Conservation (phyloP, 208 protist species). For the Trypanosoma mega region DNA sequence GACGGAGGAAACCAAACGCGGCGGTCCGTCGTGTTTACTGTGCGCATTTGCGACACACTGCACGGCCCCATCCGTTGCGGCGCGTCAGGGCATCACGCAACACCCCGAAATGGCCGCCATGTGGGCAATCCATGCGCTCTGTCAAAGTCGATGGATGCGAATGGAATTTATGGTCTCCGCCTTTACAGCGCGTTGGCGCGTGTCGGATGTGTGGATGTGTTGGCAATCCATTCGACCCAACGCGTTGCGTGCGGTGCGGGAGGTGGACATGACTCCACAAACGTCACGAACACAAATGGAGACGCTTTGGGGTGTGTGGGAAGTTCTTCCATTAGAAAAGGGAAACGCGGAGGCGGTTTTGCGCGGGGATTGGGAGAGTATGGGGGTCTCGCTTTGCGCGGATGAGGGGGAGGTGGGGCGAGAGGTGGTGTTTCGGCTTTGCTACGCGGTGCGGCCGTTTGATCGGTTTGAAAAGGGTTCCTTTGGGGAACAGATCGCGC, state of each 20-base stretch:
- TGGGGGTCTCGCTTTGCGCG: slow-evolving; percentile 13
- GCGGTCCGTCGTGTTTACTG: slow-evolving; percentile 7
- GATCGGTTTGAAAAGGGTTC: slow-evolving; percentile 10
- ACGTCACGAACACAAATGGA: no score
- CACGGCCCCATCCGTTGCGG: slow-evolving; percentile 2
- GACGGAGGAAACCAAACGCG: background rate
- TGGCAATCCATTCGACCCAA: background rate
- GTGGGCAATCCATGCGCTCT: slow-evolving; percentile 11
- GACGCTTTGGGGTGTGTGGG: slow-evolving; percentile 16
- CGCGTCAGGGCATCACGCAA: background rate
- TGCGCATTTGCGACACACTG: slow-evolving; percentile 17
- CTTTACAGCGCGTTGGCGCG: slow-evolving; percentile 11
- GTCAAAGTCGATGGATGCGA: slow-evolving; percentile 14
- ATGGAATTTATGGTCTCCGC: slow-evolving; percentile 16
- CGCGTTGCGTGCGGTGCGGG: background rate
- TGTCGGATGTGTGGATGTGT: slow-evolving; percentile 14
- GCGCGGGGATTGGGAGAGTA: slow-evolving; percentile 4
- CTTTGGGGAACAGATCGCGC: background rate
- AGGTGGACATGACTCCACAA: no score
- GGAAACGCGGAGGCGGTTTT: slow-evolving; percentile 2
- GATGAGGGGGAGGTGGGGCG: background rate
- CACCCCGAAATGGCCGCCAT: background rate
- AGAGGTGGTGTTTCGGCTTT: slow-evolving; percentile 5
- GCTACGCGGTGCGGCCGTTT: slow-evolving; percentile 16
- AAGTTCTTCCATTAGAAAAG: background rate